Base-by-base conservation (phyloP, 2,329 filamentous ascomycete genomes). In the Ceratocystis lukuohia region DNA sequence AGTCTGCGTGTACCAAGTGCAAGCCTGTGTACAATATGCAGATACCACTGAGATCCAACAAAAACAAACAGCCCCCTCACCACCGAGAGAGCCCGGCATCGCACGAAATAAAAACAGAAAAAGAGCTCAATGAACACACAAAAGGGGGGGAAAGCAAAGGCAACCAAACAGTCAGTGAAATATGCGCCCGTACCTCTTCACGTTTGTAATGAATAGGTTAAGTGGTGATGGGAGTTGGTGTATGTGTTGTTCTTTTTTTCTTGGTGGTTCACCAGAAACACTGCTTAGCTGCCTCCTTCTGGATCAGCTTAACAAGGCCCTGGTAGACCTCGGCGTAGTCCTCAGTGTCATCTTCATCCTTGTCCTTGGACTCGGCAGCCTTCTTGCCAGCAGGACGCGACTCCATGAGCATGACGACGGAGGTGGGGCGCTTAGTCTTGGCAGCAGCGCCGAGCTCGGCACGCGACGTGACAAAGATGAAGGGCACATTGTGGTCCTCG, bases 401-500 rank as follows among this genome's bases (percentile, higher is more conserved):
- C 76, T 85, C 83, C 74, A 83, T 83, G 72, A 88, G 85, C 91
- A 99, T 96, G 72, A 96, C 91, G 66, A 99, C 94, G 75, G 89
- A 95, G 45, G 94, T 99, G 63, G 94, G 94, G 70, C 94, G 83
- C 86, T 97, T 99, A 62, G 94, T 99, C 76, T 88, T 89, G 69
- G 92, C 92, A 2, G 94, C 93, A 71, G 90, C 89, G 73, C 94
- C 94, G 67, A 99, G 85, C 80, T 97, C 93, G 69, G 91, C 93
- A 72, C 94, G 88, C 73, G 89, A 95, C 69, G 87, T 85, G 72
- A 99, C 89, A 77, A 95, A 99, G 77, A 99, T 85, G 80, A 97
- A 99, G 44, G 94, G 94, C 68, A 96, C 90, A 77, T 89, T 90
- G 82, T 96, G 92, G 79, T 97, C 93, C 80, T 99, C 94, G 83